Evolutionary conservation across 495 filamentous ascomycete species (phyloP).

Genomic region (Tuber borchii): DNA sequence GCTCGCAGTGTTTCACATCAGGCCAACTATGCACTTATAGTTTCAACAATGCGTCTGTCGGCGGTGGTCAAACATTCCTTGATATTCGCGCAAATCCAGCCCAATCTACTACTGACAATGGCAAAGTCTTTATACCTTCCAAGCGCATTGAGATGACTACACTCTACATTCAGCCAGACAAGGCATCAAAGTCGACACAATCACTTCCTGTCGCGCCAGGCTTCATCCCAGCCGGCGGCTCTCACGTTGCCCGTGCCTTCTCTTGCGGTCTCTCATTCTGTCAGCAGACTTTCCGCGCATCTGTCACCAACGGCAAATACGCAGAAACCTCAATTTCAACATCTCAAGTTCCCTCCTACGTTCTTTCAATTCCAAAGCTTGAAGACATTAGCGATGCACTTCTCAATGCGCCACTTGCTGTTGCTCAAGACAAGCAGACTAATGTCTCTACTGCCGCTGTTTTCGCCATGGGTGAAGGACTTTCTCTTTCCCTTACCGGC

Average conservation of each 20-base stretch:
- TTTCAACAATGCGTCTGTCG: constrained; percentile 23
- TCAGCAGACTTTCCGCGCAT: constrained; percentile 15
- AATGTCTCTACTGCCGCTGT: constrained; percentile 17
- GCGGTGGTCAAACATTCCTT: constrained; percentile 25
- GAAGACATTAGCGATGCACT: constrained; percentile 26
- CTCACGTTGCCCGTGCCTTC: constrained; percentile 26
- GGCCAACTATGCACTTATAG: constrained; percentile 36
- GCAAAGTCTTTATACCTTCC: constrained; percentile 20
- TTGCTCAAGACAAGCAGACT: constrained; percentile 9
- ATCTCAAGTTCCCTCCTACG: constrained; percentile 7
- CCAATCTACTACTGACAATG: constrained; percentile 3
- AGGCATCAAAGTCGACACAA: constrained; percentile 8
- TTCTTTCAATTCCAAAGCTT: constrained; percentile 19
- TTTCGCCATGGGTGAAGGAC: constrained; percentile 24
- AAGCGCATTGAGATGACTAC: constrained; percentile 25
- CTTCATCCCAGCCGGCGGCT: constrained; percentile 19
- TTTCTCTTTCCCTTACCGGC: constrained; percentile 28
- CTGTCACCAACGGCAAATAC: constrained; percentile 9
- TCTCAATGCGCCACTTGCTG: constrained; percentile 8
- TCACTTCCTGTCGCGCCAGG: constrained; percentile 26
- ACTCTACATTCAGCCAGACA: constrained; percentile 28
- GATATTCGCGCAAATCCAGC: constrained; percentile 13
- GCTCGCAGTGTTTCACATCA: constrained; percentile 24
- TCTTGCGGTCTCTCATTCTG: constrained; percentile 28
- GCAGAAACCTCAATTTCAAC: constrained; percentile 4